phyloP scores from a whole-genome alignment of 305 asterid genomes.

The Solanum hybrid region DNA sequence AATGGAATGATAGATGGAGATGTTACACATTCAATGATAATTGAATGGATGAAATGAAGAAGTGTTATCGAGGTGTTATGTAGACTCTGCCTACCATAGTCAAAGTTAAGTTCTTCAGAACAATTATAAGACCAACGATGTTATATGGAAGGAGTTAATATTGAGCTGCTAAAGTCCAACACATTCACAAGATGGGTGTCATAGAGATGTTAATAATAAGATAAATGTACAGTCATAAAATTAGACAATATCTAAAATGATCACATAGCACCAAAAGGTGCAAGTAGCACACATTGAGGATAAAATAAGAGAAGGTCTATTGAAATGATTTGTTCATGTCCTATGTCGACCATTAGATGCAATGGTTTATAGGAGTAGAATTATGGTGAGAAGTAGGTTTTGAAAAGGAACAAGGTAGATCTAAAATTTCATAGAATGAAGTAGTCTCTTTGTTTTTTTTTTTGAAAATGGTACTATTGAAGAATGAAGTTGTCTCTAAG shows the following conservation, averaged over 20 bases:
- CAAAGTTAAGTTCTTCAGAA: neutral
- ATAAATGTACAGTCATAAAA: neutral
- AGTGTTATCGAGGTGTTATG: neutral
- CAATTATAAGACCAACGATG: neutral
- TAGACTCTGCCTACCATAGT: neutral
- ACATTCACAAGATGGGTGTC: neutral
- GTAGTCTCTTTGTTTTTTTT: neutral
- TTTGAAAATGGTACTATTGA: neutral
- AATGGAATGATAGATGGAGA: neutral
- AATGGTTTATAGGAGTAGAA: neutral
- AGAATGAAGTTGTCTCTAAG: neutral
- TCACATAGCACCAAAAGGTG: neutral
- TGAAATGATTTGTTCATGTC: neutral
- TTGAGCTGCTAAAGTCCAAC: neutral
- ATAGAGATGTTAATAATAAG: neutral
- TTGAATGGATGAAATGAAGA: neutral
- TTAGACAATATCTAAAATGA: neutral
- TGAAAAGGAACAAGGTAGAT: neutral
- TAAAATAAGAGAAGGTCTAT: neutral
- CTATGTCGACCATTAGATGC: neutral
- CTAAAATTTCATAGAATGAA: neutral
- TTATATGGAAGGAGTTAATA: neutral
- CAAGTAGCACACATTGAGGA: neutral
- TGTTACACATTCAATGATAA: neutral
- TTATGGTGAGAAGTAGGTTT: neutral